Evolutionary conservation across 2,329 filamentous ascomycete genomes (phyloP), one percentile per base, ranked within the genome.

Genomic region (Neoscytalidium dimidiatum): DNA sequence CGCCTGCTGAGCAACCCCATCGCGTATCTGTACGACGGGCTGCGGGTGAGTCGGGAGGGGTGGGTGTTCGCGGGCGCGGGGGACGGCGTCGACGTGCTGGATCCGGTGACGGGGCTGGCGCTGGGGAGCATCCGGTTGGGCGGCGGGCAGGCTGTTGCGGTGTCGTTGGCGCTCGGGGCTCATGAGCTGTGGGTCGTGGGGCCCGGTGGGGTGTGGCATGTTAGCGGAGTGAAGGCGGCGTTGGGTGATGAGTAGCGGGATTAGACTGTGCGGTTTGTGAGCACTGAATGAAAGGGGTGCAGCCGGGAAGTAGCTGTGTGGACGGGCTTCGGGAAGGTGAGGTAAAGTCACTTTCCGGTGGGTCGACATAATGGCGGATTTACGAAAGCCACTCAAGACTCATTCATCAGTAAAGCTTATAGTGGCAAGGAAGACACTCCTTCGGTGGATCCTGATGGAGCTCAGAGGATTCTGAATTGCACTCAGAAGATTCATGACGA

Each of bases 51-150:
- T 28, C 44, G 35, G 33, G 62, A 65, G 46, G 65, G 66, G 3
- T 64, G 65, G 29, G 28, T 68, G 21, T 69, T 68, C 21, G 66
- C 60, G 11, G 66, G 67, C 29, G 64, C 67, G 19, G 64, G 67
- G n/a, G 66, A 68, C 35, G 64, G 64, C 17, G 66, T 68, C 11
- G 67, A 68, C 43, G 64, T 68, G 28, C 65, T 68, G 52, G 62
- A 66, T 66, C 66, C 65, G 14, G 62, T 56, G 8, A 63, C 66
- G 44, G 66, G 64, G 28, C 29, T 68, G 11, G 65, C 66, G 11
- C 41, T 68, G 29, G 66, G 64, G 21, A 68, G 53, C 9, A 67
- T 68, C 51, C 38, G 67, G 21, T 58, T 68, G 49, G 66, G 66
- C 17, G 67, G 67, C 14, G 66, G 66, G n/a, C 52, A 62, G 49